Conservation (phyloP, 2,329 filamentous ascomycete species). For the Didymella keratinophila region DNA sequence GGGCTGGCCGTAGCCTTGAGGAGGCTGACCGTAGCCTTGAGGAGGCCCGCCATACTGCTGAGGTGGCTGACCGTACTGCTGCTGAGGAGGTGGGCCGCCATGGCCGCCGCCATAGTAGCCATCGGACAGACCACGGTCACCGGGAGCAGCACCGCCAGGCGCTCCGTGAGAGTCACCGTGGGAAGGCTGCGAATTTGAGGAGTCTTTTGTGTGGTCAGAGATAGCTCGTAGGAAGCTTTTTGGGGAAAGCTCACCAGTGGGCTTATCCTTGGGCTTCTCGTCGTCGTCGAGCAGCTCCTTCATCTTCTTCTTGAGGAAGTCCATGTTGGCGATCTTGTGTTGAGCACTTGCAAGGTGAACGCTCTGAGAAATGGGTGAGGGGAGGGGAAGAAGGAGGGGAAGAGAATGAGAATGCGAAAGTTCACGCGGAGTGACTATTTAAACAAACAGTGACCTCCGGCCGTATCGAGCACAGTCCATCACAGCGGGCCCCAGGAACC, state of each 20-base stretch:
- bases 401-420: constrained; percentile 6
- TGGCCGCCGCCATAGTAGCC: constrained; percentile 31
- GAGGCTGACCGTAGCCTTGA: constrained; percentile 35
- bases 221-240: neutral
- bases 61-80: constrained; percentile 21
- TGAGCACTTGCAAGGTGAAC: constrained; percentile 2
- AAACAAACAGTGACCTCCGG: constrained; percentile 17
- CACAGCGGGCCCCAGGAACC: constrained; percentile 3
- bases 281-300: constrained; percentile 55
- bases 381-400: neutral
- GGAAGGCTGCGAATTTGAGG: constrained; percentile 13
- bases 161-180: constrained; percentile 22
- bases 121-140: constrained; percentile 33
- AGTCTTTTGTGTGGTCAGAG: constrained; percentile 5
- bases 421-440: constrained; percentile 20
- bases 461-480: constrained; percentile 16
- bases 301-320: constrained; percentile 58
- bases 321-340: constrained; percentile 42
- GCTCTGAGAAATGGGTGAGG: neutral
- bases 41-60: constrained; percentile 40
- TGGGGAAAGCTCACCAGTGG: constrained; percentile 15
- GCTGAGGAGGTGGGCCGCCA: constrained; percentile 21
- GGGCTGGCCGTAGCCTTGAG: constrained; percentile 34
- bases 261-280: constrained; percentile 44
- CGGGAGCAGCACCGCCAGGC: constrained; percentile 28